Percentiles rank a stretch among this genome's conserved stretches.
Conservation (phyloP, 176 grass and related monocot genomes). For the Poa annua region DNA sequence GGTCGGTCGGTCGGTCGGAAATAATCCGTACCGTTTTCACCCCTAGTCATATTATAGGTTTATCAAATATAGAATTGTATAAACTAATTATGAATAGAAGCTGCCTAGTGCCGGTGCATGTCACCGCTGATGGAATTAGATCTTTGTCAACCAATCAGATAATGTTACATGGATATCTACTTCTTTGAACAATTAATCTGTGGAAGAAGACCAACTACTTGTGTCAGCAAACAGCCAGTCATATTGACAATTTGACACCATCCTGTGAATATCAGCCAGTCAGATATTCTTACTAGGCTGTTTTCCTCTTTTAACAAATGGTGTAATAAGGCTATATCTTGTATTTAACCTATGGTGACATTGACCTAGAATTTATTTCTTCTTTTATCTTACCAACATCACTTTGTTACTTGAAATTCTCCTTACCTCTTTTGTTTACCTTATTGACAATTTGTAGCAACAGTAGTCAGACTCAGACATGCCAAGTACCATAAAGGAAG, state of each 20-base stretch:
- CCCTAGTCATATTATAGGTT: not conserved
- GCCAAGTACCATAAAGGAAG: constrained; percentile 42
- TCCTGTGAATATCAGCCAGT: constrained; percentile 3
- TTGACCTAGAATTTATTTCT: not conserved
- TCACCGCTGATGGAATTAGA: not conserved
- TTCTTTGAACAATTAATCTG: not conserved
- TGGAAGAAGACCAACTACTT: not conserved
- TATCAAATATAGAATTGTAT: constrained; percentile 10
- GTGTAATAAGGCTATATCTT: constrained; percentile 27
- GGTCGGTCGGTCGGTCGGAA: too few relatives aligned
- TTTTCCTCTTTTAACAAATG: constrained; percentile 20
- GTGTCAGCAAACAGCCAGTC: not conserved
- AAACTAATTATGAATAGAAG: not conserved
- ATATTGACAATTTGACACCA: constrained; percentile 10
- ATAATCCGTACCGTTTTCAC: too few relatives aligned
- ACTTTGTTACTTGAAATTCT: constrained; percentile 3
- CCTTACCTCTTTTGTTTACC: not conserved
- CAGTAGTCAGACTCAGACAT: constrained; percentile 44
- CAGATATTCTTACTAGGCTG: not conserved
- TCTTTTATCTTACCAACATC: not conserved
- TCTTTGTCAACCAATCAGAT: constrained; percentile 24
- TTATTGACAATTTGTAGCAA: constrained; percentile 44
- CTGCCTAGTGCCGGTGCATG: not conserved
- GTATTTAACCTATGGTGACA: constrained; percentile 2
- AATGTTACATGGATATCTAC: not conserved